Base-by-base conservation (phyloP, 2,329 filamentous ascomycete species). In the Ophiostoma populinum region DNA sequence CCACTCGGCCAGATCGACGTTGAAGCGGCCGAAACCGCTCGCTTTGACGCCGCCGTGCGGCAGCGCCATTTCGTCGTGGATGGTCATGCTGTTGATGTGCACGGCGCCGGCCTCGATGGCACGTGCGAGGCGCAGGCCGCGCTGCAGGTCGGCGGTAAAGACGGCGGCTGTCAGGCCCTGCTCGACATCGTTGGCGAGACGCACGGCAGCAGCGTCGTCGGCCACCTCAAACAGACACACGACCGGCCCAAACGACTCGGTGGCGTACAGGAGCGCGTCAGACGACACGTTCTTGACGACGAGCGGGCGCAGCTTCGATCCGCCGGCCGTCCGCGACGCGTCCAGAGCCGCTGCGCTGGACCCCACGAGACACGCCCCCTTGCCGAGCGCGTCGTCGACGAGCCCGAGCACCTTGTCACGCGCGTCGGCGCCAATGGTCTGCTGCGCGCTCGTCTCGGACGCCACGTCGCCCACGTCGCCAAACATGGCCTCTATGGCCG, bases 141-240 rank as follows among this genome's bases (percentile, higher is more conserved):
- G 57, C 33, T 62, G 55, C 36, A 90, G 54, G 48, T 82, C 73
- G 44, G 67, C 59, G 0, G 80, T 85, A 51, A 83, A 92, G 2
- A 92, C 67, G 0, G 80, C 67, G 3, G 73, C 65, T 3, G 64
- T 61, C 10, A 92, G 63, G 3, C 82, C 82, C 49, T 85, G 90
- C 33, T 83, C 77, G 2, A 77, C 83, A 46, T 87, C 79, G 49
- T 92, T 92, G 11, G 81, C 80, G 13, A 87, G 58, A 20, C 62
- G 57, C 17, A 90, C 54, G 0, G 80, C 81, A 43, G 85, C 75
- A 21, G 82, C 78, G 31, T 81, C 77, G 2, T 56, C 62, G n/a
- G 71, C 62, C 18, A 86, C 63, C 16, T 67, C 60, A 11, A 77
- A 67, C 15, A 90, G 48, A 12, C 71, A 73, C 1, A 85, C 77